These are phyloP conservation scores for Euphrasia arctica DNA, from an alignment of 305 asterid species.

Conservation along the genomic window DNA sequence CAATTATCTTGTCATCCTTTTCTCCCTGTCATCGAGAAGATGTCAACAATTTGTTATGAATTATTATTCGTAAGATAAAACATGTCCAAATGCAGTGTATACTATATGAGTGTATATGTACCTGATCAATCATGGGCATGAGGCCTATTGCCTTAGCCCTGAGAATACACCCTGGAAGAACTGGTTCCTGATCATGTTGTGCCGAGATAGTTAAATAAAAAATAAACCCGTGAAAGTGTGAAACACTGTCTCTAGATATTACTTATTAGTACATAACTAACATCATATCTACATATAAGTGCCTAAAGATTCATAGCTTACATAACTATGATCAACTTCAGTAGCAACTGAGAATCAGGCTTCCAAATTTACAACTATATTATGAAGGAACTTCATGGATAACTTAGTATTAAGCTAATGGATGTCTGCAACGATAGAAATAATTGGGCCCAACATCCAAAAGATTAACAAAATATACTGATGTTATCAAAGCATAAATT, in stretches of 20 bases:
- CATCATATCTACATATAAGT: background rate
- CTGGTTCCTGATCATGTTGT: constrained; percentile 54
- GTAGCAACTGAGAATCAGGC: constrained; percentile 5
- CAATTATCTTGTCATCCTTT: constrained; percentile 78
- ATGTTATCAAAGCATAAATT: background rate
- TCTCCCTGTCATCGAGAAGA: constrained; percentile 47
- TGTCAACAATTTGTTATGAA: background rate
- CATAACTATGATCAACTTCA: constrained; percentile 4
- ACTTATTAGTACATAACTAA: constrained; percentile 9
- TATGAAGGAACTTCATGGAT: background rate
- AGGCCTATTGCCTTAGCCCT: constrained; percentile 82
- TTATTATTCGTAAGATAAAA: background rate
- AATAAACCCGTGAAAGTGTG: background rate
- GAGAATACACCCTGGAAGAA: constrained; percentile 77
- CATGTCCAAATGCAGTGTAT: background rate
- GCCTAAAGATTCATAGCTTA: background rate
- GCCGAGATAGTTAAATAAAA: constrained; percentile 18
- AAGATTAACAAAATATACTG: background rate
- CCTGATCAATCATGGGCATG: constrained; percentile 93
- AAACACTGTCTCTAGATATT: constrained; percentile 3
- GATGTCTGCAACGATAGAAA: background rate
- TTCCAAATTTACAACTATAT: background rate
- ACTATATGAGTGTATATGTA: constrained; percentile 15
- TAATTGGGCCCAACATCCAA: constrained; percentile 1
- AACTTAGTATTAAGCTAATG: background rate